These are phyloP conservation scores for Dactylellina parvicollis DNA, from an alignment of 2,329 filamentous ascomycete genomes.

Conservation along the genomic window DNA sequence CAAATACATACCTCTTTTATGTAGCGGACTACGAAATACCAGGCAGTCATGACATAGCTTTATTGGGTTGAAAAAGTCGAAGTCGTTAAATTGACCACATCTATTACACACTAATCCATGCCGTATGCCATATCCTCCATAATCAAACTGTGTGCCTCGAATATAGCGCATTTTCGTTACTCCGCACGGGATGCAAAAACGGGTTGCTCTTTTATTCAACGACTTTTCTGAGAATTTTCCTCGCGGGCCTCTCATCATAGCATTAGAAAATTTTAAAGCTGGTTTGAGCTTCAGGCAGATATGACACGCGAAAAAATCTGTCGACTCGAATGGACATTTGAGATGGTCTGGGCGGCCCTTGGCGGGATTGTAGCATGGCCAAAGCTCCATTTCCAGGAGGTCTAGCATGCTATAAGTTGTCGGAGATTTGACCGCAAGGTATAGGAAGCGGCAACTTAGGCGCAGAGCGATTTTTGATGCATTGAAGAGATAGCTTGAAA, in stretches of 20 bases:
- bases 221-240: constrained; percentile 19
- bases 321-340: no score
- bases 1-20: no score
- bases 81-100: constrained; percentile 4
- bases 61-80: neutral
- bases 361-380: constrained; percentile 17
- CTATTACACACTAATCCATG: neutral
- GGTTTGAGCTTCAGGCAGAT: constrained; percentile 33
- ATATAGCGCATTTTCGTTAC: constrained; percentile 4
- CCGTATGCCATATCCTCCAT: neutral
- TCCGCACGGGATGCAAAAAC: constrained; percentile 33
- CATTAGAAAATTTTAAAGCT: constrained; percentile 26
- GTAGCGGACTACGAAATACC: no score
- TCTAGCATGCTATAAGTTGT: constrained; percentile 11
- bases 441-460: constrained; percentile 13
- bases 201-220: neutral
- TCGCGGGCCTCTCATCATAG: constrained; percentile 30
- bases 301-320: constrained; percentile 28
- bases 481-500: constrained; percentile 7
- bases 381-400: constrained; percentile 26
- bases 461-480: constrained; percentile 8
- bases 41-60: neutral
- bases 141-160: constrained; percentile 17
- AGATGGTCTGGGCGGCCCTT: constrained; percentile 1
- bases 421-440: neutral